Percentiles rank a stretch among this genome's conserved stretches.
These are phyloP conservation scores for Saccharomyces jurei DNA, from an alignment of 805 yeast genomes.

Conservation along the genomic window DNA sequence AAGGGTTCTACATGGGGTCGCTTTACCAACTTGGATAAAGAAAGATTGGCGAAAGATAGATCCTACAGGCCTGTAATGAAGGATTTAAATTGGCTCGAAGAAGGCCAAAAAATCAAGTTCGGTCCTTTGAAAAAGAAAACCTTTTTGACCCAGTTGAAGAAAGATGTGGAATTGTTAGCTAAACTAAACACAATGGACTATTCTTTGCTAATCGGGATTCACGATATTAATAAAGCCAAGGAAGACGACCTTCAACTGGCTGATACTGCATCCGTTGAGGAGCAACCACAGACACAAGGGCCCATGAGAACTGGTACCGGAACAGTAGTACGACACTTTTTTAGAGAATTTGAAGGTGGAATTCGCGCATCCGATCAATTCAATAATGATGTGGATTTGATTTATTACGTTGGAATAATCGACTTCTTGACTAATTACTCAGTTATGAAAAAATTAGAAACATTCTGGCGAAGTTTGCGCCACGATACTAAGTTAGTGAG, in stretches of 20 bases:
- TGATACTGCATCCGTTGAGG: conserved; percentile 4
- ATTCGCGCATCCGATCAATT: conserved; percentile 54
- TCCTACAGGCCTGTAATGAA: conserved; percentile 48
- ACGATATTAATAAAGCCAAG: conserved; percentile 58
- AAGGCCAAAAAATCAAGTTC: conserved; percentile 53
- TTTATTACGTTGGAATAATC: conserved; percentile 88
- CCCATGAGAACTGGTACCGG: conserved; percentile 3
- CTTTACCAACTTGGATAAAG: conserved; percentile 35
- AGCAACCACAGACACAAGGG: neutral
- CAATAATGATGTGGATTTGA: conserved; percentile 48
- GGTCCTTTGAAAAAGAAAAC: conserved; percentile 61
- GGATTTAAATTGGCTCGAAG: conserved; percentile 82
- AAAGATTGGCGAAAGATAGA: conserved; percentile 18
- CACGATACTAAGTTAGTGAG: conserved; percentile 67
- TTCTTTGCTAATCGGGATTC: conserved; percentile 81
- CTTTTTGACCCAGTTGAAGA: conserved; percentile 61
- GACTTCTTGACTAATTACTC: conserved; percentile 86
- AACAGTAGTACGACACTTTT: conserved; percentile 31
- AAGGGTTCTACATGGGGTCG: conserved; percentile 91
- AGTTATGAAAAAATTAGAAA: conserved; percentile 67
- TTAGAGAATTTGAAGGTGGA: conserved; percentile 81
- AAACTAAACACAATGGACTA: conserved; percentile 90
- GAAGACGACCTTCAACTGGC: conserved; percentile 16
- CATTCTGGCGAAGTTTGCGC: conserved; percentile 70
- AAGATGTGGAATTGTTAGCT: conserved; percentile 67